A percentile compares a stretch with the other conserved stretches of the same genome.
These are phyloP conservation scores for Sisymbrium irio DNA, from an alignment of 345 rosid genomes.

Conservation along the genomic window DNA sequence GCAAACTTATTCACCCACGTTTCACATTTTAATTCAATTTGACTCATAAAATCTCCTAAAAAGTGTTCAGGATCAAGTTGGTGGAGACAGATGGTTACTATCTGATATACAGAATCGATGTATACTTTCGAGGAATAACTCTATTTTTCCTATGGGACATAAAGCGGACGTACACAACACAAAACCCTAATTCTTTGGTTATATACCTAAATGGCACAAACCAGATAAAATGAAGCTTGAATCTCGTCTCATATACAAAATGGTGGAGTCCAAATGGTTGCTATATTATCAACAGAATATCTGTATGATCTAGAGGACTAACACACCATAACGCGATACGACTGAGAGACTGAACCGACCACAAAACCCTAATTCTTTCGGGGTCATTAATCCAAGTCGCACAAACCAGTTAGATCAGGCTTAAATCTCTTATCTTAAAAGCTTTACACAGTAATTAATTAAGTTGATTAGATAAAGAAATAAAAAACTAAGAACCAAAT, in stretches of 20 bases:
- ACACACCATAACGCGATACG: too few species aligned
- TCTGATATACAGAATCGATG: background rate
- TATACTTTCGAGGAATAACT: background rate
- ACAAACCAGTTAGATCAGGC: background rate
- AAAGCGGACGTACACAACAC: too few species aligned
- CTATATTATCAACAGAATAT: too few species aligned
- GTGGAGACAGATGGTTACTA: too few species aligned
- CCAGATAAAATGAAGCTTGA: too few species aligned
- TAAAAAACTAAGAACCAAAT: background rate
- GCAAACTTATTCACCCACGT: background rate
- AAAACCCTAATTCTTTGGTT: background rate
- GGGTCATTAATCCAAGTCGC: background rate
- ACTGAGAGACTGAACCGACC: background rate
- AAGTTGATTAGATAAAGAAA: background rate
- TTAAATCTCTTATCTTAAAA: background rate
- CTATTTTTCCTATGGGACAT: too few species aligned
- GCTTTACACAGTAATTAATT: background rate
- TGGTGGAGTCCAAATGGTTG: too few species aligned
- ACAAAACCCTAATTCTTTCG: background rate
- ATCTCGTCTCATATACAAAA: too few species aligned
- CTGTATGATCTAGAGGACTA: too few species aligned
- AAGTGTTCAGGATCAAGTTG: background rate
- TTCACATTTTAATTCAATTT: background rate
- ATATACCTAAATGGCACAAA: background rate
- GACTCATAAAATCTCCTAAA: background rate